Evolutionary conservation across 2,329 filamentous ascomycete genomes (phyloP).

Genomic region (Fulvia fulva): DNA sequence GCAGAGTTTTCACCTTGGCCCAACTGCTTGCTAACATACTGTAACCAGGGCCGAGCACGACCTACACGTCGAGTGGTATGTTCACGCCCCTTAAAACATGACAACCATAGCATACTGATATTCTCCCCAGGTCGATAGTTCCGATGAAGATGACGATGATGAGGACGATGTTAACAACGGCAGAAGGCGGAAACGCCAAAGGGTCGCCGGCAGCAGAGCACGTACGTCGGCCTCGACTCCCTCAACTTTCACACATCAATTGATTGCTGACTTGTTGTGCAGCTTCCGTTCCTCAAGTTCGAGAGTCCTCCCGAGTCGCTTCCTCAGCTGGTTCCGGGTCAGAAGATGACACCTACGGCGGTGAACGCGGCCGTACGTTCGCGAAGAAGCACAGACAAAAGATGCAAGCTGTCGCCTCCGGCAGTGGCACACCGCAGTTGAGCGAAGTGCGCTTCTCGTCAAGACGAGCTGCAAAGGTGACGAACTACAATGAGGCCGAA

Average conservation of each 20-base stretch:
- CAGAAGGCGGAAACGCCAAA: constrained; percentile 60
- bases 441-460: constrained; percentile 90
- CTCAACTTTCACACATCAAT: constrained; percentile 35
- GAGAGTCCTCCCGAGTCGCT: constrained; percentile 35
- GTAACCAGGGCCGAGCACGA: constrained; percentile 54
- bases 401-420: constrained; percentile 56
- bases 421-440: constrained; percentile 59
- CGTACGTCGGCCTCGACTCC: constrained; percentile 47
- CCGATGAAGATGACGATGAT: constrained; percentile 59
- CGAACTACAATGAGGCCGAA: constrained; percentile 66
- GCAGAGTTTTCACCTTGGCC: neutral
- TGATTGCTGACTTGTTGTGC: constrained; percentile 28
- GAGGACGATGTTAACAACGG: constrained; percentile 68
- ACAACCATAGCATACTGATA: constrained; percentile 16
- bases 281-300: constrained; percentile 28
- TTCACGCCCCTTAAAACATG: constrained; percentile 13
- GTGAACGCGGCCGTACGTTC: constrained; percentile 60
- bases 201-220: constrained; percentile 59
- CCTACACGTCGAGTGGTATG: constrained; percentile 59
- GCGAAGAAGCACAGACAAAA: constrained; percentile 73
- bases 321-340: constrained; percentile 59
- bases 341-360: constrained; percentile 66
- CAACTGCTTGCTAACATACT: constrained; percentile 30
- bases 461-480: constrained; percentile 71
- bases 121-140: constrained; percentile 52